phyloP scores from a whole-genome alignment of 116 monocot species.

The Thalassia testudinum region DNA sequence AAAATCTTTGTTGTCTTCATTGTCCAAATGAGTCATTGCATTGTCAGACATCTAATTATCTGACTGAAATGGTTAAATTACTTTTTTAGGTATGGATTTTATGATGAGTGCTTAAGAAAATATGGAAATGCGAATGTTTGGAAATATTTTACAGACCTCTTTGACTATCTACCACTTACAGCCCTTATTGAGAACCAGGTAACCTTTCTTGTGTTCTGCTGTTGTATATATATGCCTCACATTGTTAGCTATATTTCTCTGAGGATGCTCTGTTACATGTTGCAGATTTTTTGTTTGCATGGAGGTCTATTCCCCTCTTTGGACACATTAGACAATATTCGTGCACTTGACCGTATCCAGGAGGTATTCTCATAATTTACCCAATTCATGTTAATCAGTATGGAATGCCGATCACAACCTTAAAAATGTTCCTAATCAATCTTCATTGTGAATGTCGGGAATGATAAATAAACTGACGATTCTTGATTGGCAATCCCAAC shows the following conservation, averaged over 20 bases:
- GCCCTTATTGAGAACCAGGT: slow-evolving; percentile 85
- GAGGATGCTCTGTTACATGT: neutral
- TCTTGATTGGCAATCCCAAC: no score
- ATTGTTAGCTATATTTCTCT: neutral
- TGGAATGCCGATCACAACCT: no score
- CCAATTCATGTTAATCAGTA: no score
- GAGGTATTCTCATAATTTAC: slow-evolving; percentile 32
- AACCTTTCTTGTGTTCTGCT: neutral
- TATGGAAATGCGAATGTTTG: slow-evolving; percentile 88
- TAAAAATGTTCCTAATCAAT: no score
- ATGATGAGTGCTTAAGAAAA: slow-evolving; percentile 83
- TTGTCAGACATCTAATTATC: neutral
- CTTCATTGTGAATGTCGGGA: no score
- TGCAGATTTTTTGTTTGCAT: slow-evolving; percentile 64
- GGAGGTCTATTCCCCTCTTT: slow-evolving; percentile 83
- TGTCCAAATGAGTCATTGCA: no score
- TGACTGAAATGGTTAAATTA: neutral
- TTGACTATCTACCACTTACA: slow-evolving; percentile 77
- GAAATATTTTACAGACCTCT: slow-evolving; percentile 79
- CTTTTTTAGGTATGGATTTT: slow-evolving; percentile 59
- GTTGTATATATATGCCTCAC: neutral
- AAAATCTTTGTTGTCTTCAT: no score
- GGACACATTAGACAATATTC: slow-evolving; percentile 92
- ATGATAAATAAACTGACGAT: no score
- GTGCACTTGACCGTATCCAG: slow-evolving; percentile 89